Conservation (phyloP, 306 rosid species). For the Rosa rugosa region DNA sequence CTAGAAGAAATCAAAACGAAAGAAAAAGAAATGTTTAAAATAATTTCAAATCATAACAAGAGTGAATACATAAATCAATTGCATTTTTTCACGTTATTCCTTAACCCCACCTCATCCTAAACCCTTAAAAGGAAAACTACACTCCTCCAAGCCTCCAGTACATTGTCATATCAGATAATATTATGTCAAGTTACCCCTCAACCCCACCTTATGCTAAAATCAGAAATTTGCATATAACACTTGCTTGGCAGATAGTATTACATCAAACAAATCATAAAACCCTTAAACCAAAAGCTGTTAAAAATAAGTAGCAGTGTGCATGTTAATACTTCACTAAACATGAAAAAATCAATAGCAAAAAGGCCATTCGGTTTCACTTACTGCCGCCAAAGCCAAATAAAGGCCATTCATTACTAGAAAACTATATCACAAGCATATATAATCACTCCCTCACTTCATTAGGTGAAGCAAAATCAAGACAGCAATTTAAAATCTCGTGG, state of each 20-base stretch:
- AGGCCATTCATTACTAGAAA: neutral
- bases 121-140: neutral
- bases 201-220: neutral
- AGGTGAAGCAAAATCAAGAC: neutral
- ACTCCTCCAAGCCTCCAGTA: neutral
- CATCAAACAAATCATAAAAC: neutral
- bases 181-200: neutral
- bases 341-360: neutral
- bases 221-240: neutral
- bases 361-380: neutral
- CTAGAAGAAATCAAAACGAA: conserved; percentile 25
- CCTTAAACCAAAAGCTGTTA: neutral
- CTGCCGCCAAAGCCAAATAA: neutral
- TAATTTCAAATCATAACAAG: neutral
- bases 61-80: neutral
- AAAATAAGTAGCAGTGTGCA: neutral
- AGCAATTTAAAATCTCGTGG: neutral
- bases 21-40: neutral
- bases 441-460: neutral
- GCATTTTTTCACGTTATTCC: neutral
- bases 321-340: neutral
- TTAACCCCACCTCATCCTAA: neutral
- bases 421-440: neutral
- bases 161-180: neutral
- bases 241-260: neutral